Base-by-base conservation (phyloP, 768 basidiomycete species). In the Lenzites betulinus region DNA sequence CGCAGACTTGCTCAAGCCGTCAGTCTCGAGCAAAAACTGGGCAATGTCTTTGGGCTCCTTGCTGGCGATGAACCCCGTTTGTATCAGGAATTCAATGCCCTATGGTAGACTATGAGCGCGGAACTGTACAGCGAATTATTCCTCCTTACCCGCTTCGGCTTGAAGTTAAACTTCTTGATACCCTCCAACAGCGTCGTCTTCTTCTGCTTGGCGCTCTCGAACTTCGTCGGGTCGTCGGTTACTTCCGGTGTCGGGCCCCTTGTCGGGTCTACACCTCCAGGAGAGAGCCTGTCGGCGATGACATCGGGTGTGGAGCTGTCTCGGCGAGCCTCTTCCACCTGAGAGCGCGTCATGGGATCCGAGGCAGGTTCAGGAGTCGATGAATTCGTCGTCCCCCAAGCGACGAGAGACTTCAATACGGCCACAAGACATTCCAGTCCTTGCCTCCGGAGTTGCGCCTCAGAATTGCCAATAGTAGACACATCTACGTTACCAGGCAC, bases 81-180 rank as follows among this genome's bases (percentile, higher is more conserved):
- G 92, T 23, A 93, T 73, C 62, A 98, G 80, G 72, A 93, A 98
- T 77, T 90, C 81, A 51, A 98, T 81, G 16, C 97, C 97, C 94
- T 96, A 57, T 28, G 58, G 57, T 28, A 22, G 16, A 46, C n/a
- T 25, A 41, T 59, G 26, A 57, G 53, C 20, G n/a, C 26, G 13
- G 9, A 23, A 15, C 12, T n/a, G 18, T 23, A 11, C 9, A 47
- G 0, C 23, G 7, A 15, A 51, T 1, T 12, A 22, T 7, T 25
- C 26, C 1, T 2, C 75, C 88, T 47, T 69, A 95, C 95, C 66
- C 88, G 84, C 76, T 98, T 98, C n/a, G 96, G 95, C 76, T 97
- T 98, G 80, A 89, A 94, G 72, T 98, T 98, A 76, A 99, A 99
- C 75, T 93, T 94, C 74, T 90, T 95, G 74, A 98, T 91, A 26